phyloP scores from a whole-genome alignment of 2,329 filamentous ascomycete genomes.

The Pseudogymnoascus sp. region DNA sequence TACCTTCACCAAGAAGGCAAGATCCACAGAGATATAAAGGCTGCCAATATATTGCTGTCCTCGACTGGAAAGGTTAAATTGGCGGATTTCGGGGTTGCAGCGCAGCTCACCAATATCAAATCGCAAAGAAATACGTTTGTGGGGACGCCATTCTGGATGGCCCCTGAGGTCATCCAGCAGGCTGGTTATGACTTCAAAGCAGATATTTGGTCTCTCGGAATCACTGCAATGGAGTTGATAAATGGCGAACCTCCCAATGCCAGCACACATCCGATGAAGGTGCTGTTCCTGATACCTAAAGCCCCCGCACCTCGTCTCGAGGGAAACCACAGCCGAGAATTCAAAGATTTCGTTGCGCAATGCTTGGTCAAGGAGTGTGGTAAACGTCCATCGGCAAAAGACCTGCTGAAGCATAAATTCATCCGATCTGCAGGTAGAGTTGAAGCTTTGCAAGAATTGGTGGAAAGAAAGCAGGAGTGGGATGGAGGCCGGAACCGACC shows the following conservation, averaged over 20 bases:
- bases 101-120: slow-evolving; percentile 94
- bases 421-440: slow-evolving; percentile 80
- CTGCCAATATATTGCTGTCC: slow-evolving; percentile 90
- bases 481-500: slow-evolving; percentile 66
- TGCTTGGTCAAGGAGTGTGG: slow-evolving; percentile 92
- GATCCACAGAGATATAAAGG: slow-evolving; percentile 95
- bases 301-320: slow-evolving; percentile 77
- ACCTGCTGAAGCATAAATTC: slow-evolving; percentile 82
- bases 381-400: slow-evolving; percentile 73
- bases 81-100: slow-evolving; percentile 94
- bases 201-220: slow-evolving; percentile 88
- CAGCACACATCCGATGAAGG: slow-evolving; percentile 86
- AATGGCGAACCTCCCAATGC: slow-evolving; percentile 84
- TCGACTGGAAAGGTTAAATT: slow-evolving; percentile 87
- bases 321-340: slow-evolving; percentile 78
- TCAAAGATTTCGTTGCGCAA: slow-evolving; percentile 87
- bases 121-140: slow-evolving; percentile 97
- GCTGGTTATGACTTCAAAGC: slow-evolving; percentile 79
- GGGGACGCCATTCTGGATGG: slow-evolving; percentile 97
- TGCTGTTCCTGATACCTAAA: slow-evolving; percentile 85
- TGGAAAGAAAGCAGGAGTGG: slow-evolving; percentile 74
- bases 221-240: slow-evolving; percentile 84
- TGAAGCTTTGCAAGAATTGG: slow-evolving; percentile 79
- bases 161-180: slow-evolving; percentile 88
- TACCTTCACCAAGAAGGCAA: slow-evolving; percentile 93